These are phyloP conservation scores for Zygosaccharomyces bisporus DNA, from an alignment of 805 yeast genomes.

Conservation along the genomic window DNA sequence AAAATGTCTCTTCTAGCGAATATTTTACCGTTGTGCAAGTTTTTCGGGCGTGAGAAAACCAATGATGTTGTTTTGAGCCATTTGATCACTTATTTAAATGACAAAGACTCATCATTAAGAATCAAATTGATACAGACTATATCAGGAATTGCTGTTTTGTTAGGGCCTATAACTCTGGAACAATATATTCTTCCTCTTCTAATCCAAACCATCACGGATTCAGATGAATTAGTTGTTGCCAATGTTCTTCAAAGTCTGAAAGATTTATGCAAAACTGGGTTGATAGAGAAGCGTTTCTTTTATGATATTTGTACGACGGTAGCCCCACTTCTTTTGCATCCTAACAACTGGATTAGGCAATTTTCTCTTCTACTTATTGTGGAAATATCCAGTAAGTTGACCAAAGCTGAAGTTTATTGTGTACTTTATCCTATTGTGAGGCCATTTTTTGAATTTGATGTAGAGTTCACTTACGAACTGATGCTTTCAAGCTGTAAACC, in stretches of 20 bases:
- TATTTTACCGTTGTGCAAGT: constrained; percentile 72
- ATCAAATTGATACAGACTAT: constrained; percentile 69
- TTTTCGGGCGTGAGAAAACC: constrained; percentile 82
- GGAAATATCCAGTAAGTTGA: constrained; percentile 56
- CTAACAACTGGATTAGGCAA: constrained; percentile 81
- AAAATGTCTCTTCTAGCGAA: constrained; percentile 65
- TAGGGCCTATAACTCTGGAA: constrained; percentile 79
- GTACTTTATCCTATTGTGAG: constrained; percentile 75
- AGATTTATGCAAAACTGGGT: constrained; percentile 53
- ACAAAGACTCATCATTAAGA: constrained; percentile 62
- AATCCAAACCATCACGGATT: constrained; percentile 77
- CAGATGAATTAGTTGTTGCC: constrained; percentile 76
- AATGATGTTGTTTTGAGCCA: constrained; percentile 88
- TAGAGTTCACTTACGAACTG: constrained; percentile 62
- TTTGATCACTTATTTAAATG: constrained; percentile 86
- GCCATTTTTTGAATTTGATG: constrained; percentile 73
- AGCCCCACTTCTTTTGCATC: constrained; percentile 68
- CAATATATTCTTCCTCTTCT: constrained; percentile 84
- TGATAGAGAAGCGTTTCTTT: constrained; percentile 47
- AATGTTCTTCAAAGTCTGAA: constrained; percentile 59
- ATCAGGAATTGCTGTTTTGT: constrained; percentile 68
- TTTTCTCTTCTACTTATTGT: constrained; percentile 58
- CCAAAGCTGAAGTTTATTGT: constrained; percentile 79
- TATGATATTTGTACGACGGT: constrained; percentile 54
- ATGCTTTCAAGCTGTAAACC: constrained; percentile 63